Percentiles rank a stretch among this genome's conserved stretches.
phyloP scores from a whole-genome alignment of 2,329 filamentous ascomycete species.

The Cercospora canescens region DNA sequence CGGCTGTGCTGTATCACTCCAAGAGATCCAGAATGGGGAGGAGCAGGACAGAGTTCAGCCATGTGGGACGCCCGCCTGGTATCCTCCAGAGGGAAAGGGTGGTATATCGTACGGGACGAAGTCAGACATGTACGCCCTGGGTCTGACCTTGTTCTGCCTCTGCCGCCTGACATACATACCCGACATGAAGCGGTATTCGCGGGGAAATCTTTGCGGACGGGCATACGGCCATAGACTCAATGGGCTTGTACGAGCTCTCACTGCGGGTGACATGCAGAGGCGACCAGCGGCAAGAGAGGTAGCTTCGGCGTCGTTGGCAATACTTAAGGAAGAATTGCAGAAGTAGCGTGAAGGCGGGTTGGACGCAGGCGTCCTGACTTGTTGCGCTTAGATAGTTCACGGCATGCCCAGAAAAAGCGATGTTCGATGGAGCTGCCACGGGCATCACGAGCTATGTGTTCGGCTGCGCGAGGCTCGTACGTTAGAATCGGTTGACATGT shows the following conservation, averaged over 20 bases:
- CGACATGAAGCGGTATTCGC: not conserved
- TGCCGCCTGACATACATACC: not conserved
- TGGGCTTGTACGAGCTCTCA: constrained; percentile 10
- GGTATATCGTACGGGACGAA: constrained; percentile 16
- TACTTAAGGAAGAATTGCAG: not conserved
- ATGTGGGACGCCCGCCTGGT: constrained; percentile 22
- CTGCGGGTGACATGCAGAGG: not conserved
- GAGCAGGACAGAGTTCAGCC: constrained; percentile 12
- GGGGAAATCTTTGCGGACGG: constrained; percentile 8
- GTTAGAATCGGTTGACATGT: not conserved
- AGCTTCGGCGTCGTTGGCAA: constrained; percentile 4
- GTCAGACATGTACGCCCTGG: constrained; percentile 23
- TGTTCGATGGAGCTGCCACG: too few relatives aligned
- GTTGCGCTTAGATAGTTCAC: not conserved
- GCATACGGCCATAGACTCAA: constrained; percentile 10
- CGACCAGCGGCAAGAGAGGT: constrained; percentile 16
- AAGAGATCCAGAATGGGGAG: constrained; percentile 8
- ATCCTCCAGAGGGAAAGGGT: constrained; percentile 20
- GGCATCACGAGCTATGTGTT: too few relatives aligned
- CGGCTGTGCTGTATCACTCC: constrained; percentile 20
- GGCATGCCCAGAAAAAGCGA: too few relatives aligned
- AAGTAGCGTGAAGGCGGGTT: not conserved
- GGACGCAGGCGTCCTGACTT: not conserved
- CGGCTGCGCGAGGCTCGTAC: too few relatives aligned
- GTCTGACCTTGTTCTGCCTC: constrained; percentile 16